These are phyloP conservation scores for Tolypocladium tropicale DNA, from an alignment of 2,329 filamentous ascomycete species.

Conservation along the genomic window DNA sequence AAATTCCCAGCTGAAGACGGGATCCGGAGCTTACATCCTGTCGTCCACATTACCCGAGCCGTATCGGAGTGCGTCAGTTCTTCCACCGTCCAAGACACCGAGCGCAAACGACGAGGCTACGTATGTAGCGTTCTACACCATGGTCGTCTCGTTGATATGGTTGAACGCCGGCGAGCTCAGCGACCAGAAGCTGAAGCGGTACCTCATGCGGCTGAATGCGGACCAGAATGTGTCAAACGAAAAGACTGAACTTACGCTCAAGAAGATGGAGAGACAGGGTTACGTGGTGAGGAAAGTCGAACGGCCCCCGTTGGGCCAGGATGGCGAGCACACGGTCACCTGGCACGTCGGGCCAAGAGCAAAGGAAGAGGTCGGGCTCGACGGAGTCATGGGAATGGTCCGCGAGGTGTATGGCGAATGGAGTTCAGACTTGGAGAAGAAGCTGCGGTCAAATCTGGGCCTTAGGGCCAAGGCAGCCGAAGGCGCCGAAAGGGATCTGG, in stretches of 20 bases:
- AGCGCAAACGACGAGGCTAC: conserved; percentile 60
- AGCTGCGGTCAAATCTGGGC: conserved; percentile 52
- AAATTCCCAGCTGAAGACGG: conserved; percentile 40
- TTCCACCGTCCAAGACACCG: conserved; percentile 57
- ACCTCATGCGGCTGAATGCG: conserved; percentile 65
- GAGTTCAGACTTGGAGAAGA: conserved; percentile 45
- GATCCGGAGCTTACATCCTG: conserved; percentile 67
- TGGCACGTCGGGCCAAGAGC: conserved; percentile 81
- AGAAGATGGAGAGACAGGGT: conserved; percentile 67
- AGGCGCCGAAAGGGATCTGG: conserved; percentile 14
- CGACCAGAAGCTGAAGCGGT: conserved; percentile 69
- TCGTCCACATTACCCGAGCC: conserved; percentile 58
- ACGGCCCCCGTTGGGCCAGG: conserved; percentile 34
- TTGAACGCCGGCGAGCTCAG: conserved; percentile 64
- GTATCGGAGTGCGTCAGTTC: conserved; percentile 57
- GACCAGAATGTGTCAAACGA: conserved; percentile 64
- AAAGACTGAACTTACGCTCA: conserved; percentile 65
- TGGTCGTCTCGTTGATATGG: conserved; percentile 67
- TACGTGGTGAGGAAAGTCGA: conserved; percentile 74
- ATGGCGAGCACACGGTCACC: conserved; percentile 66
- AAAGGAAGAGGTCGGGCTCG: conserved; percentile 73
- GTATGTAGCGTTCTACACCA: conserved; percentile 72
- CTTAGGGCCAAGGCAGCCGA: conserved; percentile 23
- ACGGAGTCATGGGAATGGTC: conserved; percentile 63
- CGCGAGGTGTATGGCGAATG: conserved; percentile 46